Evolutionary conservation across 2,329 filamentous ascomycete species (phyloP).

Genomic region (Aspergillus sp.): DNA sequence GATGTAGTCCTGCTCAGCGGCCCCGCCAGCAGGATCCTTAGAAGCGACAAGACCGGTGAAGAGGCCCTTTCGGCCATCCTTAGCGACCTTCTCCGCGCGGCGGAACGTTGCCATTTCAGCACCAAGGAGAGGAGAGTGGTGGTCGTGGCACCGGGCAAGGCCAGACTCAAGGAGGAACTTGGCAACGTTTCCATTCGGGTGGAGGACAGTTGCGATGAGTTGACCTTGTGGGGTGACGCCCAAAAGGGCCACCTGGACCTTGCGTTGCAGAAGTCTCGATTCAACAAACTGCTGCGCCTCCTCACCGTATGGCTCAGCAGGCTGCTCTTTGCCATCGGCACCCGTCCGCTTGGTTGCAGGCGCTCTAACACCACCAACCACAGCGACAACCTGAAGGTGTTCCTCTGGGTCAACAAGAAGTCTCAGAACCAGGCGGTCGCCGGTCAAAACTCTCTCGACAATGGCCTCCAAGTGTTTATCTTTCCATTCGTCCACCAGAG

Average conservation of each 20-base stretch:
- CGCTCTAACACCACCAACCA: constrained; percentile 84
- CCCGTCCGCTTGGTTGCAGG: constrained; percentile 86
- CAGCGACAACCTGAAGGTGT: constrained; percentile 84
- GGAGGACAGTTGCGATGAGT: constrained; percentile 81
- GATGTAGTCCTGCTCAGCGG: constrained; percentile 68
- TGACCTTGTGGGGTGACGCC: constrained; percentile 88
- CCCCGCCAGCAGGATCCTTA: constrained; percentile 59
- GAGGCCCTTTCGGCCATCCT: constrained; percentile 71
- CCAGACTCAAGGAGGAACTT: constrained; percentile 87
- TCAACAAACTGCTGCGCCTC: constrained; percentile 90
- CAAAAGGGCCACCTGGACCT: constrained; percentile 77
- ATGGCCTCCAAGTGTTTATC: constrained; percentile 80
- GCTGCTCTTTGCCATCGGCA: constrained; percentile 74
- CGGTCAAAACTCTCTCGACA: constrained; percentile 86
- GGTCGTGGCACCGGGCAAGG: constrained; percentile 88
- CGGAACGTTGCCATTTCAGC: constrained; percentile 82
- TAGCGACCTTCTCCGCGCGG: constrained; percentile 82
- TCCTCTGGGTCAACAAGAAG: constrained; percentile 77
- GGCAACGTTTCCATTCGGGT: constrained; percentile 89
- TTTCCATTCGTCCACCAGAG: constrained; percentile 79
- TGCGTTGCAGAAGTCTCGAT: constrained; percentile 78
- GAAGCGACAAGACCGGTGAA: constrained; percentile 75
- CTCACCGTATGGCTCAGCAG: constrained; percentile 85
- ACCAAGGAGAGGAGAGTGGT: constrained; percentile 90
- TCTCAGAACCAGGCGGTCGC: constrained; percentile 84